Evolutionary conservation across 768 basidiomycete genomes (phyloP).

Genomic region (Pleurotus pulmonarius): DNA sequence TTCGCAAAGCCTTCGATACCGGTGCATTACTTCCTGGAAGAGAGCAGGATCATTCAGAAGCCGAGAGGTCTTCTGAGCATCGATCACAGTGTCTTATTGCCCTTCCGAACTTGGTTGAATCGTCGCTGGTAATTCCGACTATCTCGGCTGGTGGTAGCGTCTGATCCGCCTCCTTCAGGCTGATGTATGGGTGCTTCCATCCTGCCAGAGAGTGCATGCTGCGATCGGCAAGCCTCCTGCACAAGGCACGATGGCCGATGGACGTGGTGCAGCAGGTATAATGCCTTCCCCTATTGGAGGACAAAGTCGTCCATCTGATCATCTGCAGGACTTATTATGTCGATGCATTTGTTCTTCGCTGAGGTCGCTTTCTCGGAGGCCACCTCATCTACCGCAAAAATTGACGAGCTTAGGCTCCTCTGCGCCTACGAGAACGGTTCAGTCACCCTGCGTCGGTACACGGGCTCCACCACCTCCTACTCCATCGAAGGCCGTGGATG

Average conservation of each 20-base stretch:
- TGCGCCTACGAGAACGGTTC: slow-evolving; percentile 84
- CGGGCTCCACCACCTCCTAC: slow-evolving; percentile 26
- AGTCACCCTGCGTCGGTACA: slow-evolving; percentile 66
- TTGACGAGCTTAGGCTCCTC: slow-evolving; percentile 53
- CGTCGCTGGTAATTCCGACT: slow-evolving; percentile 56
- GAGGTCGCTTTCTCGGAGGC: slow-evolving; percentile 12
- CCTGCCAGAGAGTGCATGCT: slow-evolving; percentile 69
- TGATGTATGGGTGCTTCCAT: slow-evolving; percentile 83
- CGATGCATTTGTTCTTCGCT: slow-evolving; percentile 59
- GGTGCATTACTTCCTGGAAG: neutral
- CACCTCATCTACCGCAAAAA: slow-evolving; percentile 26
- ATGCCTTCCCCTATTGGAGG: slow-evolving; percentile 4
- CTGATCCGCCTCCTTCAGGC: slow-evolving; percentile 44
- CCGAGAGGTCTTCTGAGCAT: neutral
- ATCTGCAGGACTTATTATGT: slow-evolving; percentile 81
- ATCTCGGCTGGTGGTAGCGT: neutral
- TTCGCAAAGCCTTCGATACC: slow-evolving; percentile 3
- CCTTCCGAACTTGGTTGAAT: slow-evolving; percentile 86
- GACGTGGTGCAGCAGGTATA: slow-evolving; percentile 56
- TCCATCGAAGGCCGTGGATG: slow-evolving; percentile 74
- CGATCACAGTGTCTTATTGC: slow-evolving; percentile 54
- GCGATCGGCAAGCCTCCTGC: slow-evolving; percentile 62
- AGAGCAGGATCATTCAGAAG: slow-evolving; percentile 3
- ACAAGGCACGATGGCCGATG: slow-evolving; percentile 34
- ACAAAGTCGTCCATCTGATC: neutral